phyloP scores from a whole-genome alignment of 2,329 filamentous ascomycete genomes.

The Colletotrichum acutatum region DNA sequence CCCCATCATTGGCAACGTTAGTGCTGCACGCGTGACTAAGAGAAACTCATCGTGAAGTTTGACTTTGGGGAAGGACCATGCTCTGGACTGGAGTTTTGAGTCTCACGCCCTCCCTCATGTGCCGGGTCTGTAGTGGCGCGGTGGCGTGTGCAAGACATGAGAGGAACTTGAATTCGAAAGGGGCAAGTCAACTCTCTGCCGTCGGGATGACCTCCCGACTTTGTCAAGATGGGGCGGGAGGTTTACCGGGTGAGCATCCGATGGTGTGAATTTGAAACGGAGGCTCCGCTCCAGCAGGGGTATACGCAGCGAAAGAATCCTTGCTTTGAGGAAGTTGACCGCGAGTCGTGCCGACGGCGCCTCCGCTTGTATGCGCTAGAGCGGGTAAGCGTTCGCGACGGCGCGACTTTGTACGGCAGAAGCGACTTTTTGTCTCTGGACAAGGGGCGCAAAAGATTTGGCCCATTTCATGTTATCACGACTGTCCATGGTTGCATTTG shows the following conservation, averaged over 20 bases:
- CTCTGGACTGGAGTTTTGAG: background rate
- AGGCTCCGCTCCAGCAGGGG: slow-evolving; percentile 19
- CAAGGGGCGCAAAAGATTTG: background rate
- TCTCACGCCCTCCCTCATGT: background rate
- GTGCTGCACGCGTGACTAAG: slow-evolving; percentile 6
- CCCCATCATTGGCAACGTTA: background rate
- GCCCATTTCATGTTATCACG: background rate
- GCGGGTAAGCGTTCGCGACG: slow-evolving; percentile 1
- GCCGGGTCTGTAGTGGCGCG: background rate
- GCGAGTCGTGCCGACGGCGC: slow-evolving; percentile 23
- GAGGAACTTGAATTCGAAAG: background rate
- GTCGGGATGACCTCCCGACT: slow-evolving; percentile 13
- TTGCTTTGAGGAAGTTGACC: slow-evolving; percentile 14
- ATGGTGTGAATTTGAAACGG: slow-evolving; percentile 25
- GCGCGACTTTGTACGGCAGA: background rate
- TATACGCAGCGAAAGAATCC: background rate
- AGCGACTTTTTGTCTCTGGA: background rate
- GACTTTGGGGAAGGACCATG: background rate
- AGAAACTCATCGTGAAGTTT: background rate
- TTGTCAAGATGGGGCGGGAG: background rate
- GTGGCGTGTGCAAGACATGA: background rate
- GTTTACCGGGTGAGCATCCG: slow-evolving; percentile 13
- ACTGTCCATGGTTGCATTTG: background rate
- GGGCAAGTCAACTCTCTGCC: slow-evolving; percentile 1
- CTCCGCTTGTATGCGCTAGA: slow-evolving; percentile 7